phyloP scores from a whole-genome alignment of 305 asterid species.

The Rubia tinctorum region DNA sequence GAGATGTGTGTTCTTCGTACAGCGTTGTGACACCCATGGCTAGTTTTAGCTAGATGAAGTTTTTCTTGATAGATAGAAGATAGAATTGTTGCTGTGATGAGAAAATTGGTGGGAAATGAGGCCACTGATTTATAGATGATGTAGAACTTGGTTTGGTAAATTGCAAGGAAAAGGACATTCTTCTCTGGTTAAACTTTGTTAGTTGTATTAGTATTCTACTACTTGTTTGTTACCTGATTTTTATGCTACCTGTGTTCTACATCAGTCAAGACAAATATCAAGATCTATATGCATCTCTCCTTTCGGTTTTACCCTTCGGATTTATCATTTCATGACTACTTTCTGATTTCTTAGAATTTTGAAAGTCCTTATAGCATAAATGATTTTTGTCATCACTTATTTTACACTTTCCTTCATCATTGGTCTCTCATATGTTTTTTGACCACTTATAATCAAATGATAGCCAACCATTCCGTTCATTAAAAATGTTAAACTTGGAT shows the following conservation, averaged over 20 bases:
- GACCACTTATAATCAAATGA: no score
- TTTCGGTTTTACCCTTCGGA: no score
- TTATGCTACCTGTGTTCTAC: not conserved
- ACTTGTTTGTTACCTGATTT: not conserved
- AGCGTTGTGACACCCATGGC: slow-evolving; percentile 22
- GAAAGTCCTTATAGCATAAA: no score
- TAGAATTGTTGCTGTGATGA: not conserved
- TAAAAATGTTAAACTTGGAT: no score
- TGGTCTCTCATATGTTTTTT: no score
- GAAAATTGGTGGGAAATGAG: not conserved
- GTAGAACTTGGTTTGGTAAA: not conserved
- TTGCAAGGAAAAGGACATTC: not conserved
- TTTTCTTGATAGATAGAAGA: not conserved
- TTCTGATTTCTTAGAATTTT: no score
- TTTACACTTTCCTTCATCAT: no score
- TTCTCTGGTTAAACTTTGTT: not conserved
- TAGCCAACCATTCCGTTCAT: no score
- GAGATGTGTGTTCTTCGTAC: slow-evolving; percentile 17
- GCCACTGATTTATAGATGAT: not conserved
- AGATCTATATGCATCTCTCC: no score
- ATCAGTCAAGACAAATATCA: not conserved
- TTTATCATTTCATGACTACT: no score
- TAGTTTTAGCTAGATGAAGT: not conserved
- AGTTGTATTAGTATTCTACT: not conserved
- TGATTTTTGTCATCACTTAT: no score